These are phyloP conservation scores for Paramecium tetraurelia DNA, from an alignment of 73 alveolate genomes.

Conservation along the genomic window DNA sequence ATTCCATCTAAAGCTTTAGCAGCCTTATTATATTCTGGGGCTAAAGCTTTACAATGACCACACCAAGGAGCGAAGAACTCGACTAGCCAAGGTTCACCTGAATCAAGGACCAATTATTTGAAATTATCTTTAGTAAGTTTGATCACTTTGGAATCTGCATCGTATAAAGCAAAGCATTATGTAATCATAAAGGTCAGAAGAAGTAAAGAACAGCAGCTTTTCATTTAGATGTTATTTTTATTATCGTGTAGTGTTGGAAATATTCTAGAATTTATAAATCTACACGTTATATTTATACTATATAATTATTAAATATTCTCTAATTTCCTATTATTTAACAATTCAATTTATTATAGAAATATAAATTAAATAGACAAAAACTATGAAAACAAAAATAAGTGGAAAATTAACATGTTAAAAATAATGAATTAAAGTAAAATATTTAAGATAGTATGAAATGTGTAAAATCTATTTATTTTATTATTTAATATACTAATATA, in stretches of 20 bases:
- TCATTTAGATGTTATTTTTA: not conserved
- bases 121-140: constrained; percentile 85
- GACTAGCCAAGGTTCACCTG: constrained; percentile 86
- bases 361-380: not conserved
- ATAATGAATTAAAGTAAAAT: no score
- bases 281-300: not conserved
- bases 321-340: not conserved
- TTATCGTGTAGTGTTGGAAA: not conserved
- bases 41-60: constrained; percentile 93
- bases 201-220: not conserved
- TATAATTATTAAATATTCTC: not conserved
- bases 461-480: not conserved
- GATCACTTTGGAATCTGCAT: constrained; percentile 74
- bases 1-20: constrained; percentile 90
- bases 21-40: constrained; percentile 94
- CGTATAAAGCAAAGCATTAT: not conserved
- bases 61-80: constrained; percentile 89
- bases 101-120: constrained; percentile 69
- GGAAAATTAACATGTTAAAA: no score
- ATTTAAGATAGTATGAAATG: not conserved
- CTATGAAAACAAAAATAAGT: not conserved
- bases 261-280: not conserved
- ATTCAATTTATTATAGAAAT: no score
- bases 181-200: not conserved
- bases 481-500: not conserved